Evolutionary conservation across 176 grass and related monocot genomes (phyloP), one percentile per base, ranked within the genome.

Genomic region (Poa annua): DNA sequence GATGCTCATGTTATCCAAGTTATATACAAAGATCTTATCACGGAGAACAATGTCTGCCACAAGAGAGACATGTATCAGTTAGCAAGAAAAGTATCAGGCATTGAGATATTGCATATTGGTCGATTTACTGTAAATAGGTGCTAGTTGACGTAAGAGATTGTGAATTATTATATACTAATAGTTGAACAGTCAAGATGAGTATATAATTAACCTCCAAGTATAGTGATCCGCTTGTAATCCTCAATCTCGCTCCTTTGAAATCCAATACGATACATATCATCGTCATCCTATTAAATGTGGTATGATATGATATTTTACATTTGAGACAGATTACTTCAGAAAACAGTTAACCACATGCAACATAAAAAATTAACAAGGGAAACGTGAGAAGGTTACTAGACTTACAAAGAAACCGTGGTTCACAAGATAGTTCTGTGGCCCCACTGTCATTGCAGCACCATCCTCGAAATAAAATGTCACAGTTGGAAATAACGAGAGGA

Each of bases 21-120:
- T 92, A 61, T 97, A 97, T 69, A 97, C 94, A 54, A 97, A 81
- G 87, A 97, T 92, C 81, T 97, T 97, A 53, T 97, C 92, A 81
- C 94, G 94, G 21, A 97, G 73, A 87, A 97, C 90, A 80, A 97
- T 63, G 87, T 97, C 94, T 97, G 84, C 14, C 9, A 69, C 53
- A 66, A 75, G 19, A 66, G 65, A 57, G 44, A 61, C 39, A n/a
- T 55, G 56, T 24, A 75, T 33, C 19, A 71, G 15, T 90, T 76
- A 89, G 45, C 70, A 49, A 32, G 6, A 80, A 88, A 84, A 55
- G 36, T 71, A 35, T 32, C 6, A 35, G 7, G 7, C 45, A 4
- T 75, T 34, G 7, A 24, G 48, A 49, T 80, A 49, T 80, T 4
- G 36, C 35, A 75, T 16, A 47, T 79, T 62, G 14, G 29, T 55